phyloP scores from a whole-genome alignment of 805 yeast species.

The Jamesozyma jinghongensis region DNA sequence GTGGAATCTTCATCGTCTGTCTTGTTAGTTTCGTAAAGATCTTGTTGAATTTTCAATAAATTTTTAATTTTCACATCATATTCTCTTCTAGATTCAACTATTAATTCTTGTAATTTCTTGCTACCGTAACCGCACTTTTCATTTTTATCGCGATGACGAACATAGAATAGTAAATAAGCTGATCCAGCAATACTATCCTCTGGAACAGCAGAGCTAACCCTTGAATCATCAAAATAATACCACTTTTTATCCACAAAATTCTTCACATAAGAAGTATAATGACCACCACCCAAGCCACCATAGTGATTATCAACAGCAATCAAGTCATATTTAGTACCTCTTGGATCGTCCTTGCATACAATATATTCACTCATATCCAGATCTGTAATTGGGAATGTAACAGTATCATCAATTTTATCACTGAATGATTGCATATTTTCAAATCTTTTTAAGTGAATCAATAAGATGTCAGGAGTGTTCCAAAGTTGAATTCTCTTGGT shows the following conservation, averaged over 20 bases:
- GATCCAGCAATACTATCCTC: slow-evolving; percentile 58
- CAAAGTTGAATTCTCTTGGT: slow-evolving; percentile 85
- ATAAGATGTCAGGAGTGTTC: slow-evolving; percentile 86
- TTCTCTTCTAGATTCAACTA: slow-evolving; percentile 35
- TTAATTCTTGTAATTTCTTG: slow-evolving; percentile 32
- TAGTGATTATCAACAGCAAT: slow-evolving; percentile 92
- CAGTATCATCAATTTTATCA: slow-evolving; percentile 79
- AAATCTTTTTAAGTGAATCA: slow-evolving; percentile 85
- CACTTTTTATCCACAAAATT: slow-evolving; percentile 69
- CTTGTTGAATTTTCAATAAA: slow-evolving; percentile 17
- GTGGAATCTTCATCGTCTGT: slow-evolving; percentile 17
- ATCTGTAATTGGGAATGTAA: slow-evolving; percentile 79
- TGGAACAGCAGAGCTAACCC: slow-evolving; percentile 56
- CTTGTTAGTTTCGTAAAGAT: slow-evolving; percentile 21
- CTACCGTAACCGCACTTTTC: slow-evolving; percentile 37
- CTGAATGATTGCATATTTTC: slow-evolving; percentile 76
- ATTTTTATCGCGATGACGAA: slow-evolving; percentile 35
- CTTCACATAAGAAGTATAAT: slow-evolving; percentile 83
- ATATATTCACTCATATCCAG: slow-evolving; percentile 63
- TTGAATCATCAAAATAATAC: slow-evolving; percentile 86
- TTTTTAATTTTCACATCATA: slow-evolving; percentile 19
- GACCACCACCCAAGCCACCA: slow-evolving; percentile 97
- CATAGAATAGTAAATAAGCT: slow-evolving; percentile 80
- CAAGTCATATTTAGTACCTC: slow-evolving; percentile 57
- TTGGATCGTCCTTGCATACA: slow-evolving; percentile 25